Conservation (phyloP, 2,329 filamentous ascomycete species). For the Shiraia sp. region DNA sequence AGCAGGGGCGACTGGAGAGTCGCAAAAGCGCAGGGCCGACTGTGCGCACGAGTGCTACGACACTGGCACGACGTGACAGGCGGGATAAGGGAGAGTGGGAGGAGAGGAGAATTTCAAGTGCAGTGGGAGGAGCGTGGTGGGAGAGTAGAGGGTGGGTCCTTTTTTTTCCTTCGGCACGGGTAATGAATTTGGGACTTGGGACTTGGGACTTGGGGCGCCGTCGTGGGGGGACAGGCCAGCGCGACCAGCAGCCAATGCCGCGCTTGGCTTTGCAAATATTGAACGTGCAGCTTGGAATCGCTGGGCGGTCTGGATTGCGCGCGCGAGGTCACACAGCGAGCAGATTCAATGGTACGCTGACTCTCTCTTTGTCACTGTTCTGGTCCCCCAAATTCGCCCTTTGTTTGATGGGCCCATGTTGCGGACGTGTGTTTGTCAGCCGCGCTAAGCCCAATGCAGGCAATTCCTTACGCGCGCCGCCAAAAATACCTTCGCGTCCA, state of each 20-base stretch:
- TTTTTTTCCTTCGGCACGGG: no score
- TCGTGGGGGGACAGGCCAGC: no score
- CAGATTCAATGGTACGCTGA: neutral
- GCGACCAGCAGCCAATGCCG: constrained; percentile 16
- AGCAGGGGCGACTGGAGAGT: no score
- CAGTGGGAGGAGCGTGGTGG: constrained; percentile 16
- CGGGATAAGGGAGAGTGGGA: constrained; percentile 10
- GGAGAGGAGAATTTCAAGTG: constrained; percentile 28
- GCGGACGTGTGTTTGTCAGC: constrained; percentile 8
- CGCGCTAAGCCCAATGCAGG: neutral
- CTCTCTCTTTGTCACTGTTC: constrained; percentile 4
- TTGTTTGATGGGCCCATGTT: constrained; percentile 1
- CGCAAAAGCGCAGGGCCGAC: no score
- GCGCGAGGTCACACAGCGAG: no score
- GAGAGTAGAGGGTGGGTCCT: constrained; percentile 17
- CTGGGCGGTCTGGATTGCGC: no score
- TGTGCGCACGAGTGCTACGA: constrained; percentile 18
- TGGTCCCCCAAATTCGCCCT: neutral
- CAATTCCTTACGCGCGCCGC: no score
- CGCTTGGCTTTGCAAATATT: constrained; percentile 17
- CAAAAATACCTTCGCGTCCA: no score
- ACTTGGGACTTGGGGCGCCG: no score
- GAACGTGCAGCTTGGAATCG: constrained; percentile 8
- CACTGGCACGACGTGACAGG: constrained; percentile 16
- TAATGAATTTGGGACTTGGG: no score